Evolutionary conservation across 2,329 filamentous ascomycete species (phyloP).

Genomic region (Corinectria fuckeliana): DNA sequence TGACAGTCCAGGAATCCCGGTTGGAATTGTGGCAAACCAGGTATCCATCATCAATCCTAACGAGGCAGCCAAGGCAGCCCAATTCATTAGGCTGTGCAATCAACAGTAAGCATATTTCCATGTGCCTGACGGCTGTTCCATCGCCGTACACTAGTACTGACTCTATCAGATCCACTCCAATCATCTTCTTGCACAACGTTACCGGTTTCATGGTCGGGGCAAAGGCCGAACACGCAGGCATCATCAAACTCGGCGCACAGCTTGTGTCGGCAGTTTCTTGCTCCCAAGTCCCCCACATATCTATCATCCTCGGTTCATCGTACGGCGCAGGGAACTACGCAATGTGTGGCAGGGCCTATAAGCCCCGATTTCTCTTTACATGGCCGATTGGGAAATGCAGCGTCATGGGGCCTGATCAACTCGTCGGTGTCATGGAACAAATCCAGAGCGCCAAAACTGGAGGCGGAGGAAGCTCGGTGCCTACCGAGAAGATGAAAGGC

Average conservation of each 20-base stretch:
- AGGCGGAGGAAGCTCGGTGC: not conserved
- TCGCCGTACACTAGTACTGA: not conserved
- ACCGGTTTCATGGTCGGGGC: constrained; percentile 57
- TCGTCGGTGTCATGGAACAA: constrained; percentile 33
- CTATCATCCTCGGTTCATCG: constrained; percentile 51
- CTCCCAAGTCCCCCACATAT: constrained; percentile 52
- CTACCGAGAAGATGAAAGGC: constrained; percentile 18
- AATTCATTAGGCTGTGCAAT: constrained; percentile 53
- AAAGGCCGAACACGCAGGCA: constrained; percentile 50
- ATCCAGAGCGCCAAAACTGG: constrained; percentile 9
- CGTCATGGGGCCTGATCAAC: constrained; percentile 36
- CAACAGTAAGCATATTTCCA: constrained; percentile 42
- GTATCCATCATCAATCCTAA: constrained; percentile 47
- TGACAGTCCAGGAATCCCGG: constrained; percentile 37
- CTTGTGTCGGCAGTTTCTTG: constrained; percentile 52
- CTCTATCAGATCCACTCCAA: constrained; percentile 41
- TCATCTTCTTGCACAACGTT: constrained; percentile 55
- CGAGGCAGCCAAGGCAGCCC: constrained; percentile 49
- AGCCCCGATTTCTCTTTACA: constrained; percentile 47
- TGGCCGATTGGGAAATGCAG: constrained; percentile 32
- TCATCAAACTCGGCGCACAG: constrained; percentile 53
- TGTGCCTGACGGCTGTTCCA: not conserved
- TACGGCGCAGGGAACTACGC: constrained; percentile 56
- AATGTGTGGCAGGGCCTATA: constrained; percentile 52
- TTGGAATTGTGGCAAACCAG: constrained; percentile 51